Evolutionary conservation across 1,284 basidiomycete species (phyloP).

Genomic region (Rhodotorula sp.): DNA sequence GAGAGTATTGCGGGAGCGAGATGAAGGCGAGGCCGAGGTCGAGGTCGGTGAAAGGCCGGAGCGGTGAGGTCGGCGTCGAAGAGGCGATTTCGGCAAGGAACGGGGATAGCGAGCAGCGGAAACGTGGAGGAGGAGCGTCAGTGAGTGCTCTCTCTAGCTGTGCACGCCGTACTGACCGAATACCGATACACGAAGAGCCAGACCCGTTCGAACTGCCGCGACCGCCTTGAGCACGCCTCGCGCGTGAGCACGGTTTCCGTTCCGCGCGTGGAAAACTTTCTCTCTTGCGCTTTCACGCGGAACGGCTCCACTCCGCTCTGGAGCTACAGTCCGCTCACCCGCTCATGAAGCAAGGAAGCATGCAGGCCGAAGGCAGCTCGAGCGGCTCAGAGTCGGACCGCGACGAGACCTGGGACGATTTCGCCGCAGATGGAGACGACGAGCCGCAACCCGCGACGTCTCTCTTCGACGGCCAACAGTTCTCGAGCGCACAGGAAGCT

Average conservation of each 20-base stretch:
- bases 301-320: no score
- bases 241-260: no score
- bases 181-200: not conserved
- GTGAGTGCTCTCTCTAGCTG: no score
- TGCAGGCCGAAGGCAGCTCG: not conserved
- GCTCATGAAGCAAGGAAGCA: not conserved
- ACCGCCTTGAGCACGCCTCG: no score
- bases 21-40: not conserved
- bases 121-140: not conserved
- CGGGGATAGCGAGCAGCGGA: not conserved
- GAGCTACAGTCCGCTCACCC: no score
- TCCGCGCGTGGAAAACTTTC: not conserved
- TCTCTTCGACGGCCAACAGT: slow-evolving; percentile 69
- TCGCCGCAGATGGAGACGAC: not conserved
- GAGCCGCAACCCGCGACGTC: slow-evolving; percentile 61
- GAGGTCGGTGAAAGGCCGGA: slow-evolving; percentile 2
- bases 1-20: no score
- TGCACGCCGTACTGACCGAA: no score
- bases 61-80: slow-evolving; percentile 37
- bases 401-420: slow-evolving; percentile 74
- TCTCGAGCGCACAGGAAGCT: slow-evolving; percentile 63
- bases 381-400: slow-evolving; percentile 41
- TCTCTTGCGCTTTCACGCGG: not conserved
- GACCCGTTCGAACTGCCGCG: not conserved
- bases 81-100: not conserved